phyloP scores from a whole-genome alignment of 2,329 filamentous ascomycete genomes.

The Fusarium circinatum region DNA sequence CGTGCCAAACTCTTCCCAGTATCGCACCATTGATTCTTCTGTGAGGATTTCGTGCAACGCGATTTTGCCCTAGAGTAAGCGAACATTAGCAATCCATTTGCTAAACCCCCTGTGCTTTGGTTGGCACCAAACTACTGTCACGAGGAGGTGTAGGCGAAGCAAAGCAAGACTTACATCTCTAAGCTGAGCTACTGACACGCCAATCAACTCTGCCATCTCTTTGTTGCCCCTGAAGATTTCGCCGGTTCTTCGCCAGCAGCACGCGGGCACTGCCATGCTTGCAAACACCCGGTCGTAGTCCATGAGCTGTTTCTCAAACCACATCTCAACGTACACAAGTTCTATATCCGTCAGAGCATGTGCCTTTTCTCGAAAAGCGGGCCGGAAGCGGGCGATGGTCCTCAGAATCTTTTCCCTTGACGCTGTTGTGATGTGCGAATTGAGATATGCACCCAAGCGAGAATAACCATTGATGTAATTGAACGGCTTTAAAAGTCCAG shows the following conservation, averaged over 20 bases:
- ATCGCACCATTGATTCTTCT: slow-evolving; percentile 93
- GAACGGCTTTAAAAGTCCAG: slow-evolving; percentile 93
- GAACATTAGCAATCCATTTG: slow-evolving; percentile 27
- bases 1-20: slow-evolving; percentile 99
- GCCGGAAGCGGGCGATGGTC: slow-evolving; percentile 91
- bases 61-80: slow-evolving; percentile 78
- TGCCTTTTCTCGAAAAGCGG: slow-evolving; percentile 95
- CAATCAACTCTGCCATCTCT: slow-evolving; percentile 97
- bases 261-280: slow-evolving; percentile 98
- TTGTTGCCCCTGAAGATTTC: slow-evolving; percentile 98
- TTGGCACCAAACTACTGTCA: slow-evolving; percentile 10
- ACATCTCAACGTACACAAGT: slow-evolving; percentile 96
- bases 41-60: slow-evolving; percentile 95
- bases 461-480: slow-evolving; percentile 98
- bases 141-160: slow-evolving; percentile 8
- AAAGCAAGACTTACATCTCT: slow-evolving; percentile 76
- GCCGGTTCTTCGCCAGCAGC: slow-evolving; percentile 95
- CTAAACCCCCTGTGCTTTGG: neutral
- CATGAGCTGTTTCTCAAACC: slow-evolving; percentile 96
- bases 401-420: slow-evolving; percentile 92
- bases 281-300: slow-evolving; percentile 99
- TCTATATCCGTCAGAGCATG: slow-evolving; percentile 93
- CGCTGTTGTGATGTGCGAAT: slow-evolving; percentile 81
- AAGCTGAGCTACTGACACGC: slow-evolving; percentile 88
- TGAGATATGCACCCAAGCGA: slow-evolving; percentile 89